A percentile compares a stretch with the other conserved stretches of the same genome.
phyloP scores from a whole-genome alignment of 805 yeast genomes.

The Sungouiozyma ichnusensis region DNA sequence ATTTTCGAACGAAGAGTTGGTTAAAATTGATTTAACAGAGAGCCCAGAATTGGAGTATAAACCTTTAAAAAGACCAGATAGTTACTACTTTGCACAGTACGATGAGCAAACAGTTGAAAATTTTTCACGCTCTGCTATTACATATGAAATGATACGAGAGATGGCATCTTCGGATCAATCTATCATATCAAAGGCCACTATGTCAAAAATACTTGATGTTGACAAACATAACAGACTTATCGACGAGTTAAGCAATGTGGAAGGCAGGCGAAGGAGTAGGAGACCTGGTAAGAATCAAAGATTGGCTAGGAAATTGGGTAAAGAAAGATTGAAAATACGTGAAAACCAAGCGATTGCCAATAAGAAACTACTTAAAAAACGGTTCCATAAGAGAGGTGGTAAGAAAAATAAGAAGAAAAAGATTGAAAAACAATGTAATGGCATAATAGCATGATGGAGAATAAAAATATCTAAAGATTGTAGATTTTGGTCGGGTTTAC shows the following conservation, averaged over 20 bases:
- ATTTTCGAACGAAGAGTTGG: constrained; percentile 18
- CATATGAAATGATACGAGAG: constrained; percentile 9
- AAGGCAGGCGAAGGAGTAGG: constrained; percentile 11
- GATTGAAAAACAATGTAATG: too few relatives aligned
- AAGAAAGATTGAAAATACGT: constrained; percentile 17
- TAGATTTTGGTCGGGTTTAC: too few relatives aligned
- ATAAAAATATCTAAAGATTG: too few relatives aligned
- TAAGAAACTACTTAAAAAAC: constrained; percentile 24
- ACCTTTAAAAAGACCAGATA: constrained; percentile 16
- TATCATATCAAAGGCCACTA: constrained; percentile 9
- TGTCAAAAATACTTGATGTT: constrained; percentile 7
- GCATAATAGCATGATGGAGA: neutral
- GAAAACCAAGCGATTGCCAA: constrained; percentile 14
- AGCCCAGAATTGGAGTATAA: constrained; percentile 13
- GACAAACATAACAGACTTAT: constrained; percentile 12
- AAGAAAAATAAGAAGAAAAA: constrained; percentile 25
- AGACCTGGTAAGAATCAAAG: constrained; percentile 28
- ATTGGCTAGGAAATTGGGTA: constrained; percentile 18
- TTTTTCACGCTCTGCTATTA: constrained; percentile 15
- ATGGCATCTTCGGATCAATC: constrained; percentile 3
- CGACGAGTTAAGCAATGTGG: constrained; percentile 7
- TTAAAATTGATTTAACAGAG: constrained; percentile 19
- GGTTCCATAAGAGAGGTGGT: constrained; percentile 30
- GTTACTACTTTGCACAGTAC: constrained; percentile 17
- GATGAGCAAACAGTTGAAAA: constrained; percentile 7